These are phyloP conservation scores for Leccinum obscurum DNA, from an alignment of 768 basidiomycete genomes.

Conservation along the genomic window DNA sequence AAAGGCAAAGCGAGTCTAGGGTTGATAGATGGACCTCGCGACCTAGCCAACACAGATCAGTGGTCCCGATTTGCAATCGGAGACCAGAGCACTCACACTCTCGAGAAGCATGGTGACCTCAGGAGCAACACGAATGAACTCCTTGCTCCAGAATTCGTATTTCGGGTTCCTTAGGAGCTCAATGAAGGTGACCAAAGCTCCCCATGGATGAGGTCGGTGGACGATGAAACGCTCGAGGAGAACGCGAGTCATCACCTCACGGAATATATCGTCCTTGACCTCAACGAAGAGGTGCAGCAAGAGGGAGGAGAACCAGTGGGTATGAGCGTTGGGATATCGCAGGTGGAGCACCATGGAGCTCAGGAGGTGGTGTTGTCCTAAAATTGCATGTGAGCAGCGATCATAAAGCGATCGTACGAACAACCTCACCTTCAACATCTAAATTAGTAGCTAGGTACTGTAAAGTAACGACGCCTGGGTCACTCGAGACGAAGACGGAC, in stretches of 20 bases:
- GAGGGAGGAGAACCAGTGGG: conserved; percentile 95
- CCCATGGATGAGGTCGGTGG: conserved; percentile 96
- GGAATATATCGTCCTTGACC: conserved; percentile 72
- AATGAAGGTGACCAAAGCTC: conserved; percentile 90
- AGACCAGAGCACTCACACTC: conserved; percentile 54
- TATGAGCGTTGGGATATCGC: conserved; percentile 98
- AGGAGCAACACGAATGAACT: conserved; percentile 80
- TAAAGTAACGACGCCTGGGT: conserved; percentile 83
- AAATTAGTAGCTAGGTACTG: conserved; percentile 81
- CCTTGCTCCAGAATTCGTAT: conserved; percentile 90
- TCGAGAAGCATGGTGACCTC: conserved; percentile 85
- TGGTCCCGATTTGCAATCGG: background rate
- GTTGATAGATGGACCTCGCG: conserved; percentile 73
- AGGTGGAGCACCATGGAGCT: conserved; percentile 93
- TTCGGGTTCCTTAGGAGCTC: conserved; percentile 88
- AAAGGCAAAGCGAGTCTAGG: conserved; percentile 65
- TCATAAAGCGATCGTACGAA: background rate
- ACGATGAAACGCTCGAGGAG: conserved; percentile 93
- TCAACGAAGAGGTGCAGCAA: conserved; percentile 86
- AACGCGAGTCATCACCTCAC: conserved; percentile 84
- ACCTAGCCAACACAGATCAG: conserved; percentile 45
- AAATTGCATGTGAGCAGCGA: conserved; percentile 1
- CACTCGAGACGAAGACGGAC: conserved; percentile 75
- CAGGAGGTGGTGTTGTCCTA: conserved; percentile 94
- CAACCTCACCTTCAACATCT: conserved; percentile 81